Base-by-base conservation (phyloP, 176 grass and related monocot species). In the Triticum turgidum region DNA sequence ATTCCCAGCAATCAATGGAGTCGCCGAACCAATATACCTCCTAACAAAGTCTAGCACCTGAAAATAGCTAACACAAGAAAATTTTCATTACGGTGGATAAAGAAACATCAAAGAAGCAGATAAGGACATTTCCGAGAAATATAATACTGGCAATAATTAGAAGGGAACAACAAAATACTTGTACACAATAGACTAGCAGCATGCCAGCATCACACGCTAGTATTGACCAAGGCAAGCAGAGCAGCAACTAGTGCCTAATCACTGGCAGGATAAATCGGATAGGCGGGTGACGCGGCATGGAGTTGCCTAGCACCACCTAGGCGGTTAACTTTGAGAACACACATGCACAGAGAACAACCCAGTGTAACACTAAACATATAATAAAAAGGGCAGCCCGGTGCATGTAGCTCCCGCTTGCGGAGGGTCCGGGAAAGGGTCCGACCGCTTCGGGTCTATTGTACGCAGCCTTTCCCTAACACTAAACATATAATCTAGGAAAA, bases 21-120 rank as follows among this genome's bases (percentile, higher is more conserved):
- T 91, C 10, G 79, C 67, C 25, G 84, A 82, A 77, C 91, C 87
- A 35, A 93, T 67, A 73, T 95, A 79, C 81, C 86, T 86, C 86
- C 74, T 95, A 69, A 95, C 82, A 73, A 95, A 95, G 58, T 91
- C 87, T 59, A 93, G 71, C 65, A 95, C 94, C 91, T 95, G 89
- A 80, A 95, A 89, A 35, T 59, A 35, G 32, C 5, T 18, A 20
- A 76, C 58, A 77, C 58, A 35, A 47, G 37, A 45, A 83, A 34
- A 3, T 6, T 78, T 77, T 25, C 34, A 39, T 69, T 63, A 86
- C 25, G 4, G 45, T 85, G 29, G 9, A 41, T 42, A 79, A 61
- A 47, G n/a, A 24, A 78, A 14, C 47, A 86, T n/a, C 34, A 29
- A 66, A n/a, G 24, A 68, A 51, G 63, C 54, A 9, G 71, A 85